These are phyloP conservation scores for Leccinum olivaceopallidum DNA, from an alignment of 768 basidiomycete genomes.

Conservation along the genomic window DNA sequence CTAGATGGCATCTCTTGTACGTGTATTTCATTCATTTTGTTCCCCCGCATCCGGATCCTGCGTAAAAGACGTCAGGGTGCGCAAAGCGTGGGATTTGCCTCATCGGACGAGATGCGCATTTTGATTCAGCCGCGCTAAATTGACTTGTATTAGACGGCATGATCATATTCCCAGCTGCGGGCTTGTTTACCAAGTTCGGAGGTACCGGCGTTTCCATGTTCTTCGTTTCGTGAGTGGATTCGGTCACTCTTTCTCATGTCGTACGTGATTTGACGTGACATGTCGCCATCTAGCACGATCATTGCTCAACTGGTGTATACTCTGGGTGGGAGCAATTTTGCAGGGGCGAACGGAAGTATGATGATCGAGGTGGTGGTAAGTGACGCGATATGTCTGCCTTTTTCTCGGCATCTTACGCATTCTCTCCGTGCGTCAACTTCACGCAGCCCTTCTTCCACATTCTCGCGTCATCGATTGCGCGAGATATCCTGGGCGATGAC, in stretches of 20 bases:
- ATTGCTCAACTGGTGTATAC: slow-evolving; percentile 85
- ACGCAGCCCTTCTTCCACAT: slow-evolving; percentile 93
- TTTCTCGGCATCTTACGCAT: not conserved
- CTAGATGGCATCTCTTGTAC: slow-evolving; percentile 91
- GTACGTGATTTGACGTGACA: not conserved
- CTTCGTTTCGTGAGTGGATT: slow-evolving; percentile 67
- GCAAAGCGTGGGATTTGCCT: not conserved
- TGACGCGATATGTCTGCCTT: slow-evolving; percentile 15
- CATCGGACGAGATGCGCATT: not conserved
- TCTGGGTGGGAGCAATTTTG: slow-evolving; percentile 85
- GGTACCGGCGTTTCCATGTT: slow-evolving; percentile 95
- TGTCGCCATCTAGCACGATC: slow-evolving; percentile 49
- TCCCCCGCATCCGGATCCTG: not conserved
- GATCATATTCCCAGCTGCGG: slow-evolving; percentile 89
- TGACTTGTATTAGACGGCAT: slow-evolving; percentile 67
- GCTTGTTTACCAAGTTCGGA: slow-evolving; percentile 79
- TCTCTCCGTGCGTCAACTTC: not conserved
- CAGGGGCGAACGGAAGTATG: slow-evolving; percentile 91
- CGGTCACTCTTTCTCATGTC: not conserved
- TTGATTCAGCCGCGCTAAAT: slow-evolving; percentile 8
- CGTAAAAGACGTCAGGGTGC: slow-evolving; percentile 8
- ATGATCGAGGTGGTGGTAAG: slow-evolving; percentile 97
- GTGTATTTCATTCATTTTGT: slow-evolving; percentile 30
- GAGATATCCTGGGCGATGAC: slow-evolving; percentile 44
- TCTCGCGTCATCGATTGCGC: slow-evolving; percentile 74